Conservation (phyloP, 495 filamentous ascomycete species). For the Penicillium cataractarum region DNA sequence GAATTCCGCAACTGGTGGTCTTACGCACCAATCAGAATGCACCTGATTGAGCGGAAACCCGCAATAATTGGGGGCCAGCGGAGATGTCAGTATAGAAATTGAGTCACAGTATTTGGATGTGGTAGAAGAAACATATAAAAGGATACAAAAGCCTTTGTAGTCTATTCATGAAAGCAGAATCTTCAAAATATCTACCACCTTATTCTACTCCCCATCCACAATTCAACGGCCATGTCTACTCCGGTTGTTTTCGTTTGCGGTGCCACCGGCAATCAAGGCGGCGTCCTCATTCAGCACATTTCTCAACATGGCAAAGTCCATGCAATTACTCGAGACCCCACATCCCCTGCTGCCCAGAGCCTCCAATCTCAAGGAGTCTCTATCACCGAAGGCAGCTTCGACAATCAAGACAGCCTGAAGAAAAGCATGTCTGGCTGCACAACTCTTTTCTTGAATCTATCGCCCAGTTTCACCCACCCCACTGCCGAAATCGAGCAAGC, state of each 20-base stretch:
- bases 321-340: constrained; percentile 42
- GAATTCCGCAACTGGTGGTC: constrained; percentile 31
- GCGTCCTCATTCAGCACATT: constrained; percentile 44
- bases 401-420: constrained; percentile 41
- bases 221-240: constrained; percentile 30
- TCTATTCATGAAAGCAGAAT: background rate
- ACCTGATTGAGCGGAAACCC: constrained; percentile 18
- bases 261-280: constrained; percentile 56
- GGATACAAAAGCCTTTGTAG: background rate
- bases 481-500: constrained; percentile 41
- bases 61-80: constrained; percentile 3
- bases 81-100: background rate
- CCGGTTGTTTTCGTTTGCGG: constrained; percentile 46
- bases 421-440: constrained; percentile 43
- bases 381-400: constrained; percentile 44
- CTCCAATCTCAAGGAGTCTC: constrained; percentile 44
- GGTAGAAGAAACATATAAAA: background rate
- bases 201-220: constrained; percentile 3
- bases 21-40: constrained; percentile 10
- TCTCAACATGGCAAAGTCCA: constrained; percentile 40
- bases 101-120: too few species aligned
- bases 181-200: background rate
- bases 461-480: constrained; percentile 30
- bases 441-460: constrained; percentile 52
- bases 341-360: constrained; percentile 35